Percentiles rank a stretch among this genome's conserved stretches.
Conservation (phyloP, 768 basidiomycete genomes). For the Vararia minispora region DNA sequence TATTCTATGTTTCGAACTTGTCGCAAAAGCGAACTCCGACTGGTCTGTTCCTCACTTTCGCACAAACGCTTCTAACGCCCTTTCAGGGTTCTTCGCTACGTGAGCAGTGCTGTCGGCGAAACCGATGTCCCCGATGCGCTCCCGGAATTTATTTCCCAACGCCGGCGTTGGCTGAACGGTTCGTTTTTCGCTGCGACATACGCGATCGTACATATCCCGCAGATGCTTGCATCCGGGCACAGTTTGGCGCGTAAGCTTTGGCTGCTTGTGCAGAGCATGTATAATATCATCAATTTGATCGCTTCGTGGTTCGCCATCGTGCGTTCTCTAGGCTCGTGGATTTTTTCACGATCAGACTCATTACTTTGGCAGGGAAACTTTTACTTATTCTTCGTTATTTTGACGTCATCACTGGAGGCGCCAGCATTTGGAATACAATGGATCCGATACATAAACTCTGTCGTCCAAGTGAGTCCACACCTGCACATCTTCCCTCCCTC, state of each 20-base stretch:
- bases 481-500: not conserved
- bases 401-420: slow-evolving; percentile 83
- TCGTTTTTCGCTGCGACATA: slow-evolving; percentile 95
- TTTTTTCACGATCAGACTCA: not conserved
- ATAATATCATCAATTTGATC: slow-evolving; percentile 77
- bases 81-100: slow-evolving; percentile 88
- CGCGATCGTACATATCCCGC: slow-evolving; percentile 79
- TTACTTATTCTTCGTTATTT: slow-evolving; percentile 87
- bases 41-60: slow-evolving; percentile 42
- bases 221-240: slow-evolving; percentile 74
- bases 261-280: slow-evolving; percentile 73
- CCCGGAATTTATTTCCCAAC: slow-evolving; percentile 89
- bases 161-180: slow-evolving; percentile 83
- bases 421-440: slow-evolving; percentile 48
- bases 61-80: slow-evolving; percentile 9
- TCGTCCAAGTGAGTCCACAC: slow-evolving; percentile 51
- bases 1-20: slow-evolving; percentile 71
- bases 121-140: slow-evolving; percentile 91
- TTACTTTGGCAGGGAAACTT: slow-evolving; percentile 65
- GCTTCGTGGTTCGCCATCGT: slow-evolving; percentile 94
- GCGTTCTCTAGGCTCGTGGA: slow-evolving; percentile 21
- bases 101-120: slow-evolving; percentile 85
- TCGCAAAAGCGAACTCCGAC: slow-evolving; percentile 66
- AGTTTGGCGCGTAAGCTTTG: slow-evolving; percentile 60
- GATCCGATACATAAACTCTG: slow-evolving; percentile 64